These are phyloP conservation scores for Triadica sebifera DNA, from an alignment of 345 rosid species.

Conservation along the genomic window DNA sequence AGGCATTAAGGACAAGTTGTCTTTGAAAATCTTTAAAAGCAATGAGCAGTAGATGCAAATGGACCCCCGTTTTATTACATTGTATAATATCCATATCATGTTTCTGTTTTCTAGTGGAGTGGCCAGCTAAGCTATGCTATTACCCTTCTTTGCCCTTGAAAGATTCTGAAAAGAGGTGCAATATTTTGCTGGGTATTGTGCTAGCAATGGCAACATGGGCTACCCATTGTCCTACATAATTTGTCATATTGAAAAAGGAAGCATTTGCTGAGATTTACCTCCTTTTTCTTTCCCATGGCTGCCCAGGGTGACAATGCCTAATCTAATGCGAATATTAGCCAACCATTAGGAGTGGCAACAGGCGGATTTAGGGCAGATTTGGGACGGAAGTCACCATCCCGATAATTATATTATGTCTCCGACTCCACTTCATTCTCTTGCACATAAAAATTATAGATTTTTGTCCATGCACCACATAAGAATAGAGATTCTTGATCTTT, in stretches of 20 bases:
- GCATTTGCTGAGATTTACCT: not conserved
- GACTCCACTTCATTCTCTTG: too few species aligned
- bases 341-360: too few species aligned
- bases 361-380: too few species aligned
- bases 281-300: not conserved
- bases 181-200: constrained; percentile 16
- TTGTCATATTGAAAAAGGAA: not conserved
- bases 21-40: constrained; percentile 6
- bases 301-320: not conserved
- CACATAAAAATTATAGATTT: too few species aligned
- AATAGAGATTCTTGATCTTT: too few species aligned
- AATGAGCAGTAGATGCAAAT: not conserved
- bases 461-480: too few species aligned
- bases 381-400: too few species aligned
- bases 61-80: constrained; percentile 10
- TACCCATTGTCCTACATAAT: constrained; percentile 5
- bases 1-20: constrained; percentile 13
- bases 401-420: too few species aligned
- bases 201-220: not conserved
- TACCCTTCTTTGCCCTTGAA: too few species aligned
- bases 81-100: constrained; percentile 14
- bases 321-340: too few species aligned
- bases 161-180: constrained; percentile 25
- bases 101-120: constrained; percentile 32
- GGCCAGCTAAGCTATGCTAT: constrained; percentile 38